Conservation (phyloP, 495 filamentous ascomycete genomes). For the Choiromyces venosus region DNA sequence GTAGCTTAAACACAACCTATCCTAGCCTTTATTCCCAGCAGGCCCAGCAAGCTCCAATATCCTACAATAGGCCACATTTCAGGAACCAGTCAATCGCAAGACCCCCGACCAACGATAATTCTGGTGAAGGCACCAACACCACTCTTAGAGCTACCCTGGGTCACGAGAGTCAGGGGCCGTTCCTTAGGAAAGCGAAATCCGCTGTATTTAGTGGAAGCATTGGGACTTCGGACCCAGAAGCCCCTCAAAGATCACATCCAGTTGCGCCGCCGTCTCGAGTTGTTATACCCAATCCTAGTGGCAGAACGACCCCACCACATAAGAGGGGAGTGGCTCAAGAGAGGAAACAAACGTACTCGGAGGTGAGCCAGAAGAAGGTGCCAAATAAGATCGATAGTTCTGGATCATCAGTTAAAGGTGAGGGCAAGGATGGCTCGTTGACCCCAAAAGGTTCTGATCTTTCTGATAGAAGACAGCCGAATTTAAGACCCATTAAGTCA, state of each 20-base stretch:
- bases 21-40: not conserved
- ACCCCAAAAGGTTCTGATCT: not conserved
- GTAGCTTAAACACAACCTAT: not conserved
- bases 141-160: not conserved
- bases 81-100: not conserved
- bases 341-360: not conserved
- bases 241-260: not conserved
- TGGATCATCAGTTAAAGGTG: not conserved
- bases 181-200: not conserved
- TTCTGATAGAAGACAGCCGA: constrained; percentile 1
- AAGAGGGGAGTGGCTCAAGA: constrained; percentile 19
- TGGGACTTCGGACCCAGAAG: not conserved
- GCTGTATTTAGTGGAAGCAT: not conserved
- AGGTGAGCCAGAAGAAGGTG: not conserved
- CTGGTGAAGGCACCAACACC: not conserved
- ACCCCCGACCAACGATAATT: not conserved
- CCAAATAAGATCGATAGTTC: not conserved
- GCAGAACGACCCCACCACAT: constrained; percentile 28
- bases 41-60: not conserved
- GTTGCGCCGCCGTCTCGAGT: not conserved
- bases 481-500: not conserved
- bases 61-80: not conserved
- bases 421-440: not conserved
- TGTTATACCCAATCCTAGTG: constrained; percentile 29
- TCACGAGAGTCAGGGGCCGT: not conserved